Conservation (phyloP, 2,329 filamentous ascomycete genomes). For the Phoma herbarum region DNA sequence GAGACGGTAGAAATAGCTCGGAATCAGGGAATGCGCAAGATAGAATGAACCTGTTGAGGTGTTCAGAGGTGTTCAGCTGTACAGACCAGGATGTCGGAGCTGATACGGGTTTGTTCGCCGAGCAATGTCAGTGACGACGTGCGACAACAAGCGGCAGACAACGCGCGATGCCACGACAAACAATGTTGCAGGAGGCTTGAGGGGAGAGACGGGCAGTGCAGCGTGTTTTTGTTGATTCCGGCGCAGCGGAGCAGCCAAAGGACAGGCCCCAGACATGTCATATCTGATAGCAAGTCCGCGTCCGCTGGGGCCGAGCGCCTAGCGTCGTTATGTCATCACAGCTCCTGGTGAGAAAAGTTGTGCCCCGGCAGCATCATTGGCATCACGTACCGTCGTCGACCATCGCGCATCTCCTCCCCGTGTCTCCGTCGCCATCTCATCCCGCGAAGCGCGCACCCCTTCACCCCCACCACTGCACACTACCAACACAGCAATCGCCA, state of each 20-base stretch:
- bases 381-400: slow-evolving; percentile 31
- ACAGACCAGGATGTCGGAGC: slow-evolving; percentile 26
- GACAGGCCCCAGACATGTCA: slow-evolving; percentile 24
- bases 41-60: slow-evolving; percentile 25
- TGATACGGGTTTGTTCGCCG: slow-evolving; percentile 31
- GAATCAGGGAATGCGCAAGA: slow-evolving; percentile 13
- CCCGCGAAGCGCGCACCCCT: slow-evolving; percentile 22
- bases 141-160: slow-evolving; percentile 24
- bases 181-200: slow-evolving; percentile 26
- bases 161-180: slow-evolving; percentile 19
- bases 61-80: slow-evolving; percentile 27
- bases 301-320: slow-evolving; percentile 12
- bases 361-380: slow-evolving; percentile 12
- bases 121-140: slow-evolving; percentile 33
- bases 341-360: slow-evolving; percentile 41
- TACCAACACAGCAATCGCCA: slow-evolving; percentile 19
- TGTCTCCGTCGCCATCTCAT: slow-evolving; percentile 31
- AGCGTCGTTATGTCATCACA: slow-evolving; percentile 40
- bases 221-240: not conserved
- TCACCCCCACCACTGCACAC: slow-evolving; percentile 13
- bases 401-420: slow-evolving; percentile 29
- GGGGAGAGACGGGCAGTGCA: slow-evolving; percentile 5
- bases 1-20: slow-evolving; percentile 11
- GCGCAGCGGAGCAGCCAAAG: slow-evolving; percentile 23
- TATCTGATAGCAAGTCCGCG: slow-evolving; percentile 27